Base-by-base conservation (phyloP, 1,284 basidiomycete genomes). In the Rhizoctonia solani region DNA sequence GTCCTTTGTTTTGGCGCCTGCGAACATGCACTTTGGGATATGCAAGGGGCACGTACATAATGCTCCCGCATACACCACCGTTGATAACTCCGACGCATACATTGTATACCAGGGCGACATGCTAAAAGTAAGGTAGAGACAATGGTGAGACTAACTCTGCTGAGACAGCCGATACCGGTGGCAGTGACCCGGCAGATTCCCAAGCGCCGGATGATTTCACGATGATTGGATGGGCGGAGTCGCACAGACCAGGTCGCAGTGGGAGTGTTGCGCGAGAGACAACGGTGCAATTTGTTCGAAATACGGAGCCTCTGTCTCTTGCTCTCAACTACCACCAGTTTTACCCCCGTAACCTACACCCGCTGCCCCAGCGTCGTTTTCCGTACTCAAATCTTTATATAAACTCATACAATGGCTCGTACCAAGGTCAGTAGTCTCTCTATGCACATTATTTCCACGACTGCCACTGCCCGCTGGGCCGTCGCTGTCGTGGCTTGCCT, bases 321-420 rank as follows among this genome's bases (percentile, higher is more conserved):
- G 56, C 56, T 61, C 56, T 61, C 56, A 61, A 61, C 56, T 61
- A 61, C 56, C 56, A 61, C 56, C 46, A 61, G 42, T 49, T 50
- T 61, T 37, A 19, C 46, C 46, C 56, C 56, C 42, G 44, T 47
- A 50, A 44, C 44, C 9, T 23, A 39, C 19, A 61, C 44, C 46
- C 56, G 21, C 9, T 25, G 32, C 13, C 56, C 56, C 42, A 50
- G 56, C 56, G 44, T 9, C 44, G 29, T 61, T 61, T 61, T 61
- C 46, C 46, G 44, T 27, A 49, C 56, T 30, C 21, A 44, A 61
- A 50, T 66, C 66, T 42, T 61, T 59, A 14, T 49, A 58, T 61
- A 58, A 50, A 59, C 32, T 50, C 54, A 37, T 54, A 54, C 73
- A 76, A 89, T 89, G 87, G 87, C 87, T 73, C 87, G 87, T 76